Evolutionary conservation across 148 eudicot species (phyloP), one percentile per base, ranked within the genome.

Genomic region (Camellia sinensis): DNA sequence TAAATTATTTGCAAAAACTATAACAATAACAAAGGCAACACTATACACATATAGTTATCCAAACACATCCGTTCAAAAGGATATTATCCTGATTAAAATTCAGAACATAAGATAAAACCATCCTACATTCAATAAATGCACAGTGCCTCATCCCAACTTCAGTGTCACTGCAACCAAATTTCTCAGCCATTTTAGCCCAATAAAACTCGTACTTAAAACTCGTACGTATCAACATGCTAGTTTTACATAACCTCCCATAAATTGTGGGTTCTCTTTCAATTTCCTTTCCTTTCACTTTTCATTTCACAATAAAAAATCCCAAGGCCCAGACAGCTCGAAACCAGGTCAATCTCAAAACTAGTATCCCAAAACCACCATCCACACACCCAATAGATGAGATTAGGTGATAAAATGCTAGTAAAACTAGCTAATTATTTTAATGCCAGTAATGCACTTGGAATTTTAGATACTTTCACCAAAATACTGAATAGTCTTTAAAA

Each of bases 21-120:
- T 72, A 19, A 21, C 11, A 53, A 53, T 43, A 52, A 18, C 50
- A 18, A 6, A 70, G 56, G 19, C 18, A 72, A 21, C n/a, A 22
- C 9, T 21, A 7, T 53, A 72, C 22, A 50, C 1, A 72, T 70
- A 41, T 48, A 5, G 75, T 13, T 72, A 57, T 22, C 44, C 62
- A 52, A 22, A n/a, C 13, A 43, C 75, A 72, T 72, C 75, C 41
- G 14, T 29, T 14, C 41, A 72, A 15, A 60, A 60, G 3, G 56
- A 22, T 52, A 52, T 19, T 21, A 72, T 72, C 44, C 75, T 22
- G 61, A 41, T 72, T 52, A 50, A 71, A 22, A 12, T 52, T 50
- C 37, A 0, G 75, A 72, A 72, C 9, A 72, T 18, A 72, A 53
- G 75, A 72, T 72, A 13, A 22, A 19, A 72, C 14, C 61, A 72